Base-by-base conservation (phyloP, 768 basidiomycete species). In the Russula sp. region DNA sequence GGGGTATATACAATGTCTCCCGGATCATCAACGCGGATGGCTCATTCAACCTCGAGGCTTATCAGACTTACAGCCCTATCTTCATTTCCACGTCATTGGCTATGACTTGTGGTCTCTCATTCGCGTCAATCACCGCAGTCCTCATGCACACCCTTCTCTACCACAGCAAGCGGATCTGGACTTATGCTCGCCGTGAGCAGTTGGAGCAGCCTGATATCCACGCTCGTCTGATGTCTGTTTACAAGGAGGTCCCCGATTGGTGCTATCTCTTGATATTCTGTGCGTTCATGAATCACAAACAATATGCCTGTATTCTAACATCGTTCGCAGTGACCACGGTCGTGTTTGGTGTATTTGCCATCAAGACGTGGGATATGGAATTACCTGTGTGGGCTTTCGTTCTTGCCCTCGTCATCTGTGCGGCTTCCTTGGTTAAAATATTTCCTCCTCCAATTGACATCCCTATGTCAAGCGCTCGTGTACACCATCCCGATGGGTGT, bases 321-420 rank as follows among this genome's bases (percentile, higher is more conserved):
- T 27, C 22, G 1, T 27, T 27, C 34, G 22, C 59, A 81, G 80
- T 84, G 59, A 55, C 74, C 62, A 87, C 88, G 84, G 89, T 89
- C 69, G 79, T 75, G 0, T 81, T 88, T 60, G 87, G 88, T 62
- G 72, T 89, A 40, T 70, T 91, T 57, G 77, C 80, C n/a, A 88
- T 91, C 64, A 84, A 86, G 71, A 76, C 84, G 39, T 91, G 88
- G 89, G 22, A 85, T 34, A 86, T 86, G 44, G 77, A 81, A 58
- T 82, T 91, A 77, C 89, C 89, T 4, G 81, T 89, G 58, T 89
- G 81, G 78, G 83, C 76, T 56, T 89, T 91, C 73, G 81, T 89
- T 63, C 78, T 92, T 11, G 84, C 88, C 3, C 75, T 93, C 58
- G 72, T 87, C 57, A 82, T 87, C 53, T 73, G 84, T 82, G 66